These are phyloP conservation scores for Suillus lakei DNA, from an alignment of 768 basidiomycete species.

Conservation along the genomic window DNA sequence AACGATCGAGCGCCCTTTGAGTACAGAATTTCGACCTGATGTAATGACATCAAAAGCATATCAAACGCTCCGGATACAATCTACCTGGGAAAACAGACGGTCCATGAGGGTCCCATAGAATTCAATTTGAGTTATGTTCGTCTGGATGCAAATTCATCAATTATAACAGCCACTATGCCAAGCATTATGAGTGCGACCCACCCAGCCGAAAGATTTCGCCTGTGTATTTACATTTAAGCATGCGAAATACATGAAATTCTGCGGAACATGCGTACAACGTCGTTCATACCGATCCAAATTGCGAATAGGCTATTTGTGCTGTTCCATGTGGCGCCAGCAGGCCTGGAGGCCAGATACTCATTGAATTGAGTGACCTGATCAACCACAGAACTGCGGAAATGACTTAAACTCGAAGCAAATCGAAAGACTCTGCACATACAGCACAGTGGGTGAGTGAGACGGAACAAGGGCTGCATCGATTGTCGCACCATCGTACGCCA, in stretches of 20 bases:
- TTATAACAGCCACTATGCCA: neutral
- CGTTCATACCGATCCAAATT: slow-evolving; percentile 74
- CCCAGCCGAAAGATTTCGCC: slow-evolving; percentile 20
- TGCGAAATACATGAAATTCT: neutral
- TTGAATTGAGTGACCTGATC: slow-evolving; percentile 70
- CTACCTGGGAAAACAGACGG: slow-evolving; percentile 32
- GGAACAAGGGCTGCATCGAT: slow-evolving; percentile 61
- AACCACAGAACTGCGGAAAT: slow-evolving; percentile 27
- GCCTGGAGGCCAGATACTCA: slow-evolving; percentile 48
- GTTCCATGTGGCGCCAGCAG: slow-evolving; percentile 58
- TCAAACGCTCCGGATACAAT: neutral
- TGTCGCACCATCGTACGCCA: slow-evolving; percentile 70
- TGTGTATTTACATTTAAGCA: neutral
- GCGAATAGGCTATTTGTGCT: slow-evolving; percentile 62
- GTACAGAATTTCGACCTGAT: slow-evolving; percentile 25
- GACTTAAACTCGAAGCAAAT: neutral
- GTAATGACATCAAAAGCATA: neutral
- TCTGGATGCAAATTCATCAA: slow-evolving; percentile 13
- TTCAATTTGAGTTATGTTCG: slow-evolving; percentile 25
- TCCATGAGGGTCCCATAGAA: slow-evolving; percentile 29
- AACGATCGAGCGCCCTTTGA: slow-evolving; percentile 60
- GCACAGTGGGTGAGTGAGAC: slow-evolving; percentile 54
- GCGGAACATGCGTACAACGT: slow-evolving; percentile 43
- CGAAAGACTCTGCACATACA: slow-evolving; percentile 41
- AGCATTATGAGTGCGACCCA: slow-evolving; percentile 2